A percentile compares a stretch with the other conserved stretches of the same genome.
Evolutionary conservation across 805 yeast species (phyloP).

Genomic region (Saccharomycopsis javanensis): DNA sequence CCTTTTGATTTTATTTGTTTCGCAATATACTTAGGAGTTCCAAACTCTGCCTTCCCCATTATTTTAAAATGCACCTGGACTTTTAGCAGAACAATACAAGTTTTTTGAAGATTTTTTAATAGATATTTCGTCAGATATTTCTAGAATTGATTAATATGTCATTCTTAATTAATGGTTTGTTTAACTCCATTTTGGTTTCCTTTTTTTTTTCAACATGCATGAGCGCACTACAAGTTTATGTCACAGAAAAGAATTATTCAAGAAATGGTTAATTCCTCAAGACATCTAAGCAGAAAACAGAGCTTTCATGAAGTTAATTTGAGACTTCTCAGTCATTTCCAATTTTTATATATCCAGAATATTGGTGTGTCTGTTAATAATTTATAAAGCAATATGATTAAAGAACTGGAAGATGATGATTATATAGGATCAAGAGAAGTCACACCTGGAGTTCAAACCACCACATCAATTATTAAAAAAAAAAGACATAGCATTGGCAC

Average conservation of each 20-base stretch:
- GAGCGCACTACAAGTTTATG: background rate
- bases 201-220: background rate
- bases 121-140: background rate
- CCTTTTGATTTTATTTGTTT: conserved; percentile 77
- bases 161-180: background rate
- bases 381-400: background rate
- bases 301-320: background rate
- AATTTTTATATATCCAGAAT: too few relatives aligned
- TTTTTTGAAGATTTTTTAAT: too few relatives aligned
- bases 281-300: too few relatives aligned
- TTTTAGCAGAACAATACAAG: too few relatives aligned
- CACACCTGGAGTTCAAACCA: background rate
- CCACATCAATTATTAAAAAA: background rate
- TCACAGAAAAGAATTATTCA: background rate
- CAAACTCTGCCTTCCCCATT: conserved; percentile 53
- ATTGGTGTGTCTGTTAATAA: too few relatives aligned
- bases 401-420: conserved; percentile 6
- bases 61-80: background rate
- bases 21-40: conserved; percentile 60
- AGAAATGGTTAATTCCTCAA: too few relatives aligned
- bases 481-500: background rate
- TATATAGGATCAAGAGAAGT: background rate
- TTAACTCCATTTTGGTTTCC: background rate
- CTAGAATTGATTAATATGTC: background rate
- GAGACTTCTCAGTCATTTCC: background rate